Percentiles rank a stretch among this genome's conserved stretches.
Evolutionary conservation across 768 basidiomycete genomes (phyloP).

Genomic region (Lactifluus rugatus): DNA sequence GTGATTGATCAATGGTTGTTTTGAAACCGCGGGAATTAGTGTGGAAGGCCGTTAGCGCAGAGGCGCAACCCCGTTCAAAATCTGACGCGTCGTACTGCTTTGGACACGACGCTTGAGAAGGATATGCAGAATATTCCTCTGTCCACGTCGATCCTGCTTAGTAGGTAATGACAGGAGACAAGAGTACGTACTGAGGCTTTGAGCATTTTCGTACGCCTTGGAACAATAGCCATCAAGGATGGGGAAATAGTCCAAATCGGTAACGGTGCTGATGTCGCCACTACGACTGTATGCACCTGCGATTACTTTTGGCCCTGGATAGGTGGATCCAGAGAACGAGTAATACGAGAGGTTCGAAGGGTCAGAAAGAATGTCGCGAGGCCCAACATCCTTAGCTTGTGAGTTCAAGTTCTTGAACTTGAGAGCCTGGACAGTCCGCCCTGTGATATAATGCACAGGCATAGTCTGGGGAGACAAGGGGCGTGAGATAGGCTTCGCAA

Average conservation of each 20-base stretch:
- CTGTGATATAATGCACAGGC: conserved; percentile 17
- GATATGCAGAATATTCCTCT: conserved; percentile 23
- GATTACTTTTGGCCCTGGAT: neutral
- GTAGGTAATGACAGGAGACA: neutral
- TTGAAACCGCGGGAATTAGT: conserved; percentile 27
- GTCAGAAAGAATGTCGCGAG: neutral
- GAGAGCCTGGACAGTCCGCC: conserved; percentile 13
- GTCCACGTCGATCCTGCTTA: neutral
- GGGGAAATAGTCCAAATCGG: conserved; percentile 20
- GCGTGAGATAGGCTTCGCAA: conserved; percentile 24
- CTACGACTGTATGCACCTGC: neutral
- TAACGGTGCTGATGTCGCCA: conserved; percentile 15
- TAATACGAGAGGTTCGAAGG: neutral
- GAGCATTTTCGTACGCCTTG: conserved; percentile 20
- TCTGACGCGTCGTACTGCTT: conserved; percentile 27
- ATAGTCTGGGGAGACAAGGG: conserved; percentile 17
- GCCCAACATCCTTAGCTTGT: neutral
- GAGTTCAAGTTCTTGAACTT: conserved; percentile 1
- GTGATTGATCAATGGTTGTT: conserved; percentile 24
- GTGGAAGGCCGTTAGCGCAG: conserved; percentile 30
- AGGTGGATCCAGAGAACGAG: neutral
- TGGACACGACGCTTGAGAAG: conserved; percentile 26
- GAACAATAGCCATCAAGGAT: conserved; percentile 23
- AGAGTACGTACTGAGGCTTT: conserved; percentile 23
- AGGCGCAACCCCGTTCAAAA: conserved; percentile 32